Evolutionary conservation across 1,284 basidiomycete species (phyloP).

Genomic region (Tremellales sp.): DNA sequence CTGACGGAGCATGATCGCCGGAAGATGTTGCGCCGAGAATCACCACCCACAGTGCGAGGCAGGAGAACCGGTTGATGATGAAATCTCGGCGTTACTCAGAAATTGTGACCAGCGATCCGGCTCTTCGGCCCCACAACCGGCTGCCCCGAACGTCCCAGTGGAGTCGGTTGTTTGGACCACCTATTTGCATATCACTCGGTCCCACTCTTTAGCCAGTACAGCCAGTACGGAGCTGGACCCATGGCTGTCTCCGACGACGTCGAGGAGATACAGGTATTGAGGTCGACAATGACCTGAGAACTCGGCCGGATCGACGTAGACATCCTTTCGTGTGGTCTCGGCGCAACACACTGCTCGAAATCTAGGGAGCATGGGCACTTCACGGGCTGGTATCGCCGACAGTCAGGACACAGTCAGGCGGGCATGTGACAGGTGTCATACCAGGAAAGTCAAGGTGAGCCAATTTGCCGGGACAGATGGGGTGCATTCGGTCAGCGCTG

Average conservation of each 20-base stretch:
- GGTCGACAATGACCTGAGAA: neutral
- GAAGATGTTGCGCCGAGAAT: too few relatives aligned
- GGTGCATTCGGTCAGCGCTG: neutral
- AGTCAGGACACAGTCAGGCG: neutral
- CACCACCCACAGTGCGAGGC: too few relatives aligned
- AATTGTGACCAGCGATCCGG: too few relatives aligned
- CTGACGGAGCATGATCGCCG: too few relatives aligned
- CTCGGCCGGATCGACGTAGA: neutral
- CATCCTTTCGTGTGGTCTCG: neutral
- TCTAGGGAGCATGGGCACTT: neutral
- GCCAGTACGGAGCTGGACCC: neutral
- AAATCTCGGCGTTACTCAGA: too few relatives aligned
- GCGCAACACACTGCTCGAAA: neutral
- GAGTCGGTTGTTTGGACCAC: too few relatives aligned
- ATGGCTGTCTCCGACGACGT: neutral
- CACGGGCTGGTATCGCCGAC: neutral
- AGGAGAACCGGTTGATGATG: too few relatives aligned
- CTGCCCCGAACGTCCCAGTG: too few relatives aligned
- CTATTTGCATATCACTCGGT: neutral
- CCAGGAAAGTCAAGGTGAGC: constrained; percentile 28
- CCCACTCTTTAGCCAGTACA: neutral
- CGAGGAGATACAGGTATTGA: neutral
- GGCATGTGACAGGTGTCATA: constrained; percentile 30
- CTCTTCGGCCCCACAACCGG: too few relatives aligned
- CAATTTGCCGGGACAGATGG: neutral